Base-by-base conservation (phyloP, 257 asterid genomes). In the Salvia hispanica region DNA sequence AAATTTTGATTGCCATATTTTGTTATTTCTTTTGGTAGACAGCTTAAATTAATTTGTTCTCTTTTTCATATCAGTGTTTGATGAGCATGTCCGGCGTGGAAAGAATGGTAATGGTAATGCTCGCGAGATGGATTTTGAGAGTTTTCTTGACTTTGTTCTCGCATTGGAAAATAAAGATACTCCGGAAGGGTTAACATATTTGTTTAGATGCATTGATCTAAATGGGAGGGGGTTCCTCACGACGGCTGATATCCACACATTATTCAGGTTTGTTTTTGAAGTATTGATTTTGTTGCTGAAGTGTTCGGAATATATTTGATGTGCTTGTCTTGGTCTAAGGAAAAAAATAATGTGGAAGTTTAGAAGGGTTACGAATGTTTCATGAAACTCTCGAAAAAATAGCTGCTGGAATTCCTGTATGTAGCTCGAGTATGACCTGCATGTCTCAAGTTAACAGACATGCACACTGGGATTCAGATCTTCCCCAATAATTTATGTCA, bases 91-190 rank as follows among this genome's bases (percentile, higher is more conserved):
- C 51, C 88, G 98, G 21, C 96, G 98, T 63, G 98, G 98, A 46
- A 94, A 86, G 80, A 77, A 72, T 76, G 96, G 98, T 76, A 95
- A 90, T 13, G 91, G 95, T 46, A 87, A 87, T 77, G 82, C 96
- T 42, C 90, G 96, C 58, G 99, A 94, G 80, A 91, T 94, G 98
- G 96, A 88, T 80, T 94, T 91, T 43, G 99, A 88, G 73, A 94
- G 96, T 74, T 91, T 91, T 70, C 97, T 94, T 1, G 98, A 94
- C 82, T 87, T 94, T 71, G 96, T 94, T 75, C 82, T 91, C 59
- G 96, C 99, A 61, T 81, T 91, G 31, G 99, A 94, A 81, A 91
- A 94, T 80, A 94, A 94, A 76, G 99, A 94, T 81, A 89, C 95
- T 65, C 86, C 96, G 18, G 99, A 94, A 77, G 99, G 96, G 51